Evolutionary conservation across 2,329 filamentous ascomycete genomes (phyloP).

Genomic region (Monilinia aucupariae): DNA sequence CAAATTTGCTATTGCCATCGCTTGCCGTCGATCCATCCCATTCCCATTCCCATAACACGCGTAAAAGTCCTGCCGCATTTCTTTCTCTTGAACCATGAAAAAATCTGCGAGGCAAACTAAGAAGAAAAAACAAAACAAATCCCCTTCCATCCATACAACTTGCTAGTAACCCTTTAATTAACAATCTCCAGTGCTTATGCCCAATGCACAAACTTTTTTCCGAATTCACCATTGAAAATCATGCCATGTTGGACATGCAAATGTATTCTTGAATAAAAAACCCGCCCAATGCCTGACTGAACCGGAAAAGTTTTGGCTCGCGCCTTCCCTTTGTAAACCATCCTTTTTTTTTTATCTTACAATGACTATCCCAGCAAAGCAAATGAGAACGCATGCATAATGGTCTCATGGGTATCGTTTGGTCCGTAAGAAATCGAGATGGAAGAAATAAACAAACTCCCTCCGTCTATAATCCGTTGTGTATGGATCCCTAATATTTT

Average conservation of each 20-base stretch:
- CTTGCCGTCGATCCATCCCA: neutral
- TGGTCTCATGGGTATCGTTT: conserved; percentile 18
- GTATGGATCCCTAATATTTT: conserved; percentile 14
- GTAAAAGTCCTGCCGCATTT: conserved; percentile 3
- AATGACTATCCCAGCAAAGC: conserved; percentile 15
- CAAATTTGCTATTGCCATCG: conserved; percentile 6
- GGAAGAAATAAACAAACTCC: conserved; percentile 20
- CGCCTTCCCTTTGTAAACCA: conserved; percentile 17
- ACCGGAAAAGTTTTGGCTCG: conserved; percentile 17
- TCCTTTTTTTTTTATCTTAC: conserved; percentile 18
- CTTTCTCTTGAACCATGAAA: conserved; percentile 8
- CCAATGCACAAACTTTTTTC: conserved; percentile 16
- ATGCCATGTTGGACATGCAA: conserved; percentile 13
- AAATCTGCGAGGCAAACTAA: neutral
- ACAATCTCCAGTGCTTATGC: conserved; percentile 11
- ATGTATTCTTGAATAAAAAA: conserved; percentile 10
- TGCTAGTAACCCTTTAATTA: conserved; percentile 5
- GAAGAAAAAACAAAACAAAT: conserved; percentile 7
- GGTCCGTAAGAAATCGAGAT: conserved; percentile 17
- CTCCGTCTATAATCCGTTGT: conserved; percentile 14
- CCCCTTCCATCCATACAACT: neutral
- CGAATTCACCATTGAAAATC: conserved; percentile 3
- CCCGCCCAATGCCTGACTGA: conserved; percentile 18
- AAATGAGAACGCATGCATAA: conserved; percentile 15
- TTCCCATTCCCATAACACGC: conserved; percentile 9